These are phyloP conservation scores for Fusarium beomiforme DNA, from an alignment of 2,329 filamentous ascomycete species.

Conservation along the genomic window DNA sequence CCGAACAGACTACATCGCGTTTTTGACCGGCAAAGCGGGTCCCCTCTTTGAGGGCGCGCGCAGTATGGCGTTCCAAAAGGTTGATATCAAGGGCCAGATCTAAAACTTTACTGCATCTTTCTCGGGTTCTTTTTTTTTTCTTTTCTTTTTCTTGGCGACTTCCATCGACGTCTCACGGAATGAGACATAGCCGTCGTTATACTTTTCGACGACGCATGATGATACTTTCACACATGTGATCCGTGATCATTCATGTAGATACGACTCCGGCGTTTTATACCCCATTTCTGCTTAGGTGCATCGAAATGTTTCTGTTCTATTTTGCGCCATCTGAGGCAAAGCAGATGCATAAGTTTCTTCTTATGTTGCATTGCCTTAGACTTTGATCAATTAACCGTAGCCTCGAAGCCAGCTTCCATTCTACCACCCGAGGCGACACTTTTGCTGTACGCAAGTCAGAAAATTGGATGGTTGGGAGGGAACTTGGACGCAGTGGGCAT, in stretches of 20 bases:
- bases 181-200: slow-evolving; percentile 22
- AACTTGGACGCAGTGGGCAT: slow-evolving; percentile 17
- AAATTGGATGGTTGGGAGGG: slow-evolving; percentile 32
- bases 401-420: slow-evolving; percentile 28
- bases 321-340: slow-evolving; percentile 4
- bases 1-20: slow-evolving; percentile 75
- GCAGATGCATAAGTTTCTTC: slow-evolving; percentile 1
- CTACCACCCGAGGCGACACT: slow-evolving; percentile 8
- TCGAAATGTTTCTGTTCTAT: slow-evolving; percentile 23
- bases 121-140: slow-evolving; percentile 10
- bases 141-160: slow-evolving; percentile 14
- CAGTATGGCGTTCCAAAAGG: slow-evolving; percentile 78
- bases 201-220: slow-evolving; percentile 30
- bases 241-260: slow-evolving; percentile 36
- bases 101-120: slow-evolving; percentile 55
- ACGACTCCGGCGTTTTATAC: slow-evolving; percentile 41
- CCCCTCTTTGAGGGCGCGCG: slow-evolving; percentile 79
- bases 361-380: slow-evolving; percentile 12
- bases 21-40: slow-evolving; percentile 79
- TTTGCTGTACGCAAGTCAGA: slow-evolving; percentile 17
- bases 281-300: slow-evolving; percentile 32
- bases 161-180: slow-evolving; percentile 16
- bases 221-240: slow-evolving; percentile 33
- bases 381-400: slow-evolving; percentile 41
- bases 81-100: slow-evolving; percentile 98